Evolutionary conservation across 2,329 filamentous ascomycete species (phyloP).

Genomic region (Nemania sp.): DNA sequence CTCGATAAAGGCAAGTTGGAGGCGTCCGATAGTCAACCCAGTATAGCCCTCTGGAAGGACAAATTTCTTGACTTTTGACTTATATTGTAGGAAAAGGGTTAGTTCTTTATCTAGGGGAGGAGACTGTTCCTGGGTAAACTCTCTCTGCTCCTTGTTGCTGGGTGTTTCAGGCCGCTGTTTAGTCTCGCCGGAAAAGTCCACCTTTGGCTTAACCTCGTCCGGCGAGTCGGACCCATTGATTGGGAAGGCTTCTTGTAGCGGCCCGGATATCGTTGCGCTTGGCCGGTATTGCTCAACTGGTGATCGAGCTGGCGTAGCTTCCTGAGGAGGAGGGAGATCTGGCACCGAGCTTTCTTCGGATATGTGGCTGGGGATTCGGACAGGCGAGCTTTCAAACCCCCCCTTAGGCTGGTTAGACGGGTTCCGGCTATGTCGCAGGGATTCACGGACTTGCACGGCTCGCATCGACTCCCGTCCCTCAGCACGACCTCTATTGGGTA

Average conservation of each 20-base stretch:
- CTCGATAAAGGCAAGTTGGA: slow-evolving; percentile 96
- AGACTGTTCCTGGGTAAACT: slow-evolving; percentile 63
- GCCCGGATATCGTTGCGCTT: slow-evolving; percentile 63
- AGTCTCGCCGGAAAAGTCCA: slow-evolving; percentile 25
- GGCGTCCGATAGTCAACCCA: slow-evolving; percentile 80
- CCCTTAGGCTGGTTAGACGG: slow-evolving; percentile 50
- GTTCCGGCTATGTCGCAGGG: slow-evolving; percentile 53
- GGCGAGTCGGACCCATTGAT: slow-evolving; percentile 39
- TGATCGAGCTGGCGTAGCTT: slow-evolving; percentile 56
- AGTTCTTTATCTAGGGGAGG: slow-evolving; percentile 81
- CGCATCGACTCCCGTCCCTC: slow-evolving; percentile 85
- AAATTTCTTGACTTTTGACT: slow-evolving; percentile 96
- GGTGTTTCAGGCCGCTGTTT: slow-evolving; percentile 41
- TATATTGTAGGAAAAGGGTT: slow-evolving; percentile 94
- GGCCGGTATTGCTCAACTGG: slow-evolving; percentile 67
- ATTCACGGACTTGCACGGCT: slow-evolving; percentile 60
- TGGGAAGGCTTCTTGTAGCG: slow-evolving; percentile 54
- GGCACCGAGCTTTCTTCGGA: slow-evolving; percentile 59
- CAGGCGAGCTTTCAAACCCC: slow-evolving; percentile 60
- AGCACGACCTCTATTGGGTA: slow-evolving; percentile 79
- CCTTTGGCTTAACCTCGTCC: slow-evolving; percentile 33
- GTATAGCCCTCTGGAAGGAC: slow-evolving; percentile 81
- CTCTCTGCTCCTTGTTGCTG: slow-evolving; percentile 54
- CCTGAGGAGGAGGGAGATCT: slow-evolving; percentile 34
- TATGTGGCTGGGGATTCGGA: slow-evolving; percentile 61